Evolutionary conservation across 768 basidiomycete genomes (phyloP), one percentile per base, ranked within the genome.

Genomic region (Boletus vinaceobasis): DNA sequence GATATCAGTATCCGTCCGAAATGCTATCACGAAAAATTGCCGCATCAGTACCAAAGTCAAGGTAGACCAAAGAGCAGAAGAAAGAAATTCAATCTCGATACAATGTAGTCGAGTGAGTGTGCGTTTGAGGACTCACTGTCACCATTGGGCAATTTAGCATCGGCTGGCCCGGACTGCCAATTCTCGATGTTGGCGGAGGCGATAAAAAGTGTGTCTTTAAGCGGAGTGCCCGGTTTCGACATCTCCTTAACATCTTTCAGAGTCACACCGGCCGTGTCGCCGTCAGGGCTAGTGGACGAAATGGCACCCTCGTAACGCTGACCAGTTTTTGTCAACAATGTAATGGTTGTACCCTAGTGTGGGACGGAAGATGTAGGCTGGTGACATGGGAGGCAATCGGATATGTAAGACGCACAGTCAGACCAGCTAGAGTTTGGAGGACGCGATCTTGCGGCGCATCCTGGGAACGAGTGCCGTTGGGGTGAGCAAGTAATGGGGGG

Each of bases 1-100:
- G 62, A 93, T 93, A 60, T 93, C 90, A 9, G 82, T 75, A 66
- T 93, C 90, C 26, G 89, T 93, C 60, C 88, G 81, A 76, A 93
- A 93, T 15, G 84, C 90, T 90, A 59, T 35, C 29, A 52, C 36
- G 48, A 52, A 52, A 60, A 49, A 19, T 50, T 38, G 23, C 21
- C 8, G 36, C 32, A 63, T 72, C 33, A 69, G 54, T 14, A 53
- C 26, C 48, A 29, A 40, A 17, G 37, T 17, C 37, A 37, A 39
- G 37, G 26, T 7, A 42, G 35, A 31, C 21, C 11, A 26, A 52
- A n/a, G 19, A 48, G 36, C n/a, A 43, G 19, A 52, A 10, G 40
- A 29, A 40, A 32, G 51, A 0, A 31, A 49, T 48, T 38, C 26
- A 21, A 26, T 56, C 27, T 33, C 44, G 21, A 19, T 6, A 23